Percentiles rank a stretch among this genome's conserved stretches.
Evolutionary conservation across 169 alveolate genomes (phyloP).

Genomic region (Ichthyophthirius multifiliis): DNA sequence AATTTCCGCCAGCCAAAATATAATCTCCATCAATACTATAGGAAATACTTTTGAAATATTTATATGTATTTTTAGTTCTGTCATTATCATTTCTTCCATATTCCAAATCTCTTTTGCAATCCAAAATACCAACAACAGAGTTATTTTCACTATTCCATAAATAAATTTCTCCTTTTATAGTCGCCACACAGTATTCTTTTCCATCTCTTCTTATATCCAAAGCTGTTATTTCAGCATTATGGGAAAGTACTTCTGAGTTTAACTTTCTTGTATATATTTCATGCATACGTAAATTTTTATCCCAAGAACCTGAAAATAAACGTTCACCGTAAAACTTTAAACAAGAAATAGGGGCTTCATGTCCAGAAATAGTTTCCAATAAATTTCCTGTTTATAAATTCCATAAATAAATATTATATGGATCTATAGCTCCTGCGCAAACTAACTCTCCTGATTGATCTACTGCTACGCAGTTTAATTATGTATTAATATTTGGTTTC

Average conservation of each 20-base stretch:
- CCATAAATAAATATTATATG: constrained; percentile 84
- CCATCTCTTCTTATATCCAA: constrained; percentile 82
- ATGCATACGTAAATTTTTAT: constrained; percentile 91
- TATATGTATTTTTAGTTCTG: constrained; percentile 61
- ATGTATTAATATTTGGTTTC: constrained; percentile 70
- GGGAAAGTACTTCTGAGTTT: constrained; percentile 86
- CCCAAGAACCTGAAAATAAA: constrained; percentile 96
- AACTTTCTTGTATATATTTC: constrained; percentile 87
- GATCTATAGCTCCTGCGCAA: constrained; percentile 96
- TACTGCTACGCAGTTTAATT: constrained; percentile 92
- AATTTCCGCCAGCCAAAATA: constrained; percentile 84
- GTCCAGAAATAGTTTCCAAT: constrained; percentile 90
- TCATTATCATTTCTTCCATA: constrained; percentile 82
- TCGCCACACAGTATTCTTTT: constrained; percentile 89
- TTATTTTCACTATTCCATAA: constrained; percentile 71
- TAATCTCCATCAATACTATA: constrained; percentile 74
- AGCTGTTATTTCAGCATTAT: constrained; percentile 88
- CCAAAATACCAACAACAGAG: constrained; percentile 56
- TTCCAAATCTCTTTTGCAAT: constrained; percentile 58
- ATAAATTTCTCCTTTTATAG: constrained; percentile 73
- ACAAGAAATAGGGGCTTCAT: constrained; percentile 91
- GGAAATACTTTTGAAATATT: constrained; percentile 68
- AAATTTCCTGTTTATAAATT: constrained; percentile 86
- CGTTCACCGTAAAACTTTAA: constrained; percentile 78
- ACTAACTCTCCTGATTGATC: constrained; percentile 96